Evolutionary conservation across 495 filamentous ascomycete genomes (phyloP).

Genomic region (Neurospora sp.): DNA sequence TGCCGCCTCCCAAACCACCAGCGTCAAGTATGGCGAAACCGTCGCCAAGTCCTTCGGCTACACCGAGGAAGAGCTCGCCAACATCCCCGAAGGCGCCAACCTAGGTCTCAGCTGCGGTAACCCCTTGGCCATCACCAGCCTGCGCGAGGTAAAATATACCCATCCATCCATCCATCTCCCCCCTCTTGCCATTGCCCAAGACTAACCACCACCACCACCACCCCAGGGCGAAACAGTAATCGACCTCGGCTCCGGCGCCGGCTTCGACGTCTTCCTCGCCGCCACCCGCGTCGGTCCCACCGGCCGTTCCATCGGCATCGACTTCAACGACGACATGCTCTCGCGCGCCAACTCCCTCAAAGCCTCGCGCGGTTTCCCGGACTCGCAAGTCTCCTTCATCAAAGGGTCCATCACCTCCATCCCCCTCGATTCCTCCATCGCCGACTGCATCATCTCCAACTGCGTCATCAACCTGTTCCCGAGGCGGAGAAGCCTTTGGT

Average conservation of each 20-base stretch:
- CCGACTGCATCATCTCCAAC: slow-evolving; percentile 48
- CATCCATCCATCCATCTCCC: background rate
- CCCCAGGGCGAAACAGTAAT: slow-evolving; percentile 51
- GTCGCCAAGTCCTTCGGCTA: slow-evolving; percentile 57
- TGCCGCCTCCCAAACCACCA: slow-evolving; percentile 17
- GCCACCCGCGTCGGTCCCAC: slow-evolving; percentile 43
- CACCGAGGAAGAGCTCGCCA: slow-evolving; percentile 39
- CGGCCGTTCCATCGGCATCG: slow-evolving; percentile 52
- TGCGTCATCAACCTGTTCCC: slow-evolving; percentile 61
- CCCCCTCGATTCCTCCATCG: slow-evolving; percentile 29
- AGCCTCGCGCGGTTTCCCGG: slow-evolving; percentile 12
- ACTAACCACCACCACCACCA: background rate
- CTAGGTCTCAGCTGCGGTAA: slow-evolving; percentile 62
- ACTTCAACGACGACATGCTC: slow-evolving; percentile 64
- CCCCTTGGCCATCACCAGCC: slow-evolving; percentile 44
- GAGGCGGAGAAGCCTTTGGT: slow-evolving; percentile 43
- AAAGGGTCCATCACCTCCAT: slow-evolving; percentile 45
- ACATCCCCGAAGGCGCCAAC: slow-evolving; percentile 48
- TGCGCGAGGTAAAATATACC: slow-evolving; percentile 34
- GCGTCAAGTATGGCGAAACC: slow-evolving; percentile 23
- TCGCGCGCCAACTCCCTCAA: slow-evolving; percentile 39
- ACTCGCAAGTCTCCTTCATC: slow-evolving; percentile 41
- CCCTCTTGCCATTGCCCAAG: no score
- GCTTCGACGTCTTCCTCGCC: slow-evolving; percentile 56
- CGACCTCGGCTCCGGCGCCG: slow-evolving; percentile 54